phyloP scores from a whole-genome alignment of 345 rosid species.

The Brassica juncea region DNA sequence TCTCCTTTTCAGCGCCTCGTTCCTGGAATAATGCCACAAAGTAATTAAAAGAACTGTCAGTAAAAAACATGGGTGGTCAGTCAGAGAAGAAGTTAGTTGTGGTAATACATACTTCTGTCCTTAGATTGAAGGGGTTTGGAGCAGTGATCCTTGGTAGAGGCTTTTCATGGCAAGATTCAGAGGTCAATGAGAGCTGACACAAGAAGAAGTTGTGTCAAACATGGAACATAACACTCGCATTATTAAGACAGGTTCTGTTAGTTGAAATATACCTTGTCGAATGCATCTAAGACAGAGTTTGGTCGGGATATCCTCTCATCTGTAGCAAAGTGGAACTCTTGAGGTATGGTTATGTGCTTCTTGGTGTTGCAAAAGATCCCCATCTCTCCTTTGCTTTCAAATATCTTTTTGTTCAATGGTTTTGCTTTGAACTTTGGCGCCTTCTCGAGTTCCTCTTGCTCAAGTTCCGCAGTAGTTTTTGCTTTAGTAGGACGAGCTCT shows the following conservation, averaged over 20 bases:
- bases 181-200: slow-evolving; percentile 78
- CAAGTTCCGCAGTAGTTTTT: slow-evolving; percentile 80
- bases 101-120: slow-evolving; percentile 65
- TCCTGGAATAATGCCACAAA: slow-evolving; percentile 52
- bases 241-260: not conserved
- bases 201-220: slow-evolving; percentile 22
- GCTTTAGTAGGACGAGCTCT: slow-evolving; percentile 82
- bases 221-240: slow-evolving; percentile 11
- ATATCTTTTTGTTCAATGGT: slow-evolving; percentile 93
- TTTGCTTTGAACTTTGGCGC: slow-evolving; percentile 92
- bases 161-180: slow-evolving; percentile 60
- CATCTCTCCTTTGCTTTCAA: slow-evolving; percentile 92
- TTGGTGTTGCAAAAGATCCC: slow-evolving; percentile 75
- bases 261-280: slow-evolving; percentile 68
- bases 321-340: slow-evolving; percentile 87
- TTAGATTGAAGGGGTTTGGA: slow-evolving; percentile 87
- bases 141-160: slow-evolving; percentile 73
- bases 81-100: slow-evolving; percentile 7
- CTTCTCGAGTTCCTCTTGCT: slow-evolving; percentile 87
- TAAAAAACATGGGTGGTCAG: slow-evolving; percentile 2
- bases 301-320: slow-evolving; percentile 80
- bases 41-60: slow-evolving; percentile 7
- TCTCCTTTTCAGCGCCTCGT: slow-evolving; percentile 90
- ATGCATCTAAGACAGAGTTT: slow-evolving; percentile 58
- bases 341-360: slow-evolving; percentile 79